Percentiles rank a stretch among this genome's conserved stretches.
These are phyloP conservation scores for Trichophyton benhamiae DNA, from an alignment of 2,329 filamentous ascomycete species.

Conservation along the genomic window DNA sequence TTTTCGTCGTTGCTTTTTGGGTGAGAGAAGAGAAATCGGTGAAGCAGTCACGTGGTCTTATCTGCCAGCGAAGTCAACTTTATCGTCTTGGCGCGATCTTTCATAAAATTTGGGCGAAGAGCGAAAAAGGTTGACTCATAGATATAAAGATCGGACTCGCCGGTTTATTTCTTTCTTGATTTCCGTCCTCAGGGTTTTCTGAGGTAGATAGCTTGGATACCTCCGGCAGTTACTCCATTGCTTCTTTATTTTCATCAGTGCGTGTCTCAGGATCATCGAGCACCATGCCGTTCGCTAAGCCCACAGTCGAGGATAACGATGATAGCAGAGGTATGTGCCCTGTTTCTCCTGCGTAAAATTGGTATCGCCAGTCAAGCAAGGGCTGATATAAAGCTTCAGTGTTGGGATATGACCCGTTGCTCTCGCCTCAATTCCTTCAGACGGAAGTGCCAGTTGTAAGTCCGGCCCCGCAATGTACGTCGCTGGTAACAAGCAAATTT, in stretches of 20 bases:
- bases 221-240: neutral
- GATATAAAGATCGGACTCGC: neutral
- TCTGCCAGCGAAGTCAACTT: neutral
- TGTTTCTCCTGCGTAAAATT: slow-evolving; percentile 9
- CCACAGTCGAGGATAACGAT: slow-evolving; percentile 31
- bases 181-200: neutral
- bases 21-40: neutral
- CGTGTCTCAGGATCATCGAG: neutral
- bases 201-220: neutral
- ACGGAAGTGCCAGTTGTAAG: slow-evolving; percentile 61
- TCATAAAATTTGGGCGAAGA: neutral
- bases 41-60: neutral
- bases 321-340: slow-evolving; percentile 33
- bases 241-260: neutral
- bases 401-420: slow-evolving; percentile 84
- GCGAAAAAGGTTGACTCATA: neutral
- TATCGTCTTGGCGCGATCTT: neutral
- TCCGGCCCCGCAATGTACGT: slow-evolving; percentile 13
- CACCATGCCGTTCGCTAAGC: slow-evolving; percentile 31
- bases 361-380: neutral
- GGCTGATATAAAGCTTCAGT: slow-evolving; percentile 41
- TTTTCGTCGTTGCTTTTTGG: no score
- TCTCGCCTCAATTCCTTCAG: slow-evolving; percentile 75
- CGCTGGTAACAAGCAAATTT: slow-evolving; percentile 34
- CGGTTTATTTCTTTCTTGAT: neutral